Base-by-base conservation (phyloP, 2,329 filamentous ascomycete species). In the Calycina marina region DNA sequence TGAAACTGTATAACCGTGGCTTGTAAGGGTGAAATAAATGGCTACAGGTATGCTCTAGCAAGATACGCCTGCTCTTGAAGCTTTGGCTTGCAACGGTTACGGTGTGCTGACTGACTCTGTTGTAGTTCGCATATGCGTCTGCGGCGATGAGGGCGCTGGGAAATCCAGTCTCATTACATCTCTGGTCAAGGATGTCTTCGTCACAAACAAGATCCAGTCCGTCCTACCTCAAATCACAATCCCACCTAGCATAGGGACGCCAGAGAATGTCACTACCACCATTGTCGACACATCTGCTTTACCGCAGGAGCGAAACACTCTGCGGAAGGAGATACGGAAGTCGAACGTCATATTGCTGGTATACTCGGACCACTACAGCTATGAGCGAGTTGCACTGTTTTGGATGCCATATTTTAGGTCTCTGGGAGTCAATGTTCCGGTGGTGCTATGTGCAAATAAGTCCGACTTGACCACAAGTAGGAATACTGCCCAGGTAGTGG, bases 341-440 rank as follows among this genome's bases (percentile, higher is more conserved):
- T 90, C 80, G 50, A 98, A 94, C 54, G 88, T 94, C 44, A 96
- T 98, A 42, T 67, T 96, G 12, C 72, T 98, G 26, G 86, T 98
- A 34, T 98, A 98, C 57, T 86, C 86, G 44, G 90, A 98, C 55
- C 88, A 96, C 59, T 98, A 98, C 63, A 96, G 86, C 66, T 98
- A 96, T 61, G 90, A 98, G 55, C 69, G 90, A 22, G 86, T 98
- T 3, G 90, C 88, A 3, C 65, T 98, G 28, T 98, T 96, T 57
- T 98, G 90, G 90, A 80, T 98, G 71, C 90, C 90, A 8, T 92
- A 94, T 57, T 96, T 98, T 52, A 80, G 90, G 39, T 93, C 86
- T 4, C 70, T 98, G 24, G 90, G 90, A n/a, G 90, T 98, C 52
- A 98, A 98, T 53, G 85, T 98, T 14, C 90, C 90, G 0, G 90